Conservation (phyloP, 1,139 yeast species). For the Candida pseudoviswanathii region DNA sequence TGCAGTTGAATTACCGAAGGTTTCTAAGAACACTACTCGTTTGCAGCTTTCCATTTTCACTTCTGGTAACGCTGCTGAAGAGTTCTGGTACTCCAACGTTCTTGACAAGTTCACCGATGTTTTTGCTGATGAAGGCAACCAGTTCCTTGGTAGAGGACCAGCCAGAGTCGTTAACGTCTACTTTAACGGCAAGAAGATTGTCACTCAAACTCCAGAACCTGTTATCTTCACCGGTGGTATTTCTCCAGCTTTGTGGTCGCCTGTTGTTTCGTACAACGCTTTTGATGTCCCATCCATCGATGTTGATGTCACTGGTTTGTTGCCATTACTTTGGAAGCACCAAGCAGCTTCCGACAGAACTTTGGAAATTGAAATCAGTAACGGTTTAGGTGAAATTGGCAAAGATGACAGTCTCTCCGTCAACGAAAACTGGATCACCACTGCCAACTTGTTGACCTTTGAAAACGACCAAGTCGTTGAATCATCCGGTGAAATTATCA, state of each 20-base stretch:
- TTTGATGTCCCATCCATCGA: conserved; percentile 70
- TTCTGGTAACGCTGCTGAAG: conserved; percentile 79
- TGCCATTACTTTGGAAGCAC: conserved; percentile 63
- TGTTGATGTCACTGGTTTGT: conserved; percentile 65
- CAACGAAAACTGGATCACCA: conserved; percentile 69
- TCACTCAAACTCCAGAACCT: conserved; percentile 57
- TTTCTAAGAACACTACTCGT: conserved; percentile 55
- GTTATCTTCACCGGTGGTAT: conserved; percentile 78
- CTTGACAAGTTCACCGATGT: conserved; percentile 46
- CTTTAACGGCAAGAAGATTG: conserved; percentile 50
- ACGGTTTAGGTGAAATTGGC: conserved; percentile 52
- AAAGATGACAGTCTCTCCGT: conserved; percentile 28
- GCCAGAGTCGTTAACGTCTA: conserved; percentile 56
- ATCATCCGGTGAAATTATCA: conserved; percentile 40
- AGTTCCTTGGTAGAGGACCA: conserved; percentile 65
- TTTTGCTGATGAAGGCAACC: conserved; percentile 37
- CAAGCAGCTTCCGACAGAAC: conserved; percentile 22
- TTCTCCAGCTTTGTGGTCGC: conserved; percentile 77
- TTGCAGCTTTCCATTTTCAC: conserved; percentile 62
- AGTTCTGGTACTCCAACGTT: conserved; percentile 80
- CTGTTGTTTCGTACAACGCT: conserved; percentile 72
- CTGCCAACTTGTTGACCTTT: conserved; percentile 67
- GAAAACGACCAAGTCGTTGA: conserved; percentile 44
- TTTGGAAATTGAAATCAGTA: conserved; percentile 54
- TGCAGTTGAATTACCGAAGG: conserved; percentile 38